These are phyloP conservation scores for Termitomyces bulborhizus DNA, from an alignment of 768 basidiomycete genomes.

Conservation along the genomic window DNA sequence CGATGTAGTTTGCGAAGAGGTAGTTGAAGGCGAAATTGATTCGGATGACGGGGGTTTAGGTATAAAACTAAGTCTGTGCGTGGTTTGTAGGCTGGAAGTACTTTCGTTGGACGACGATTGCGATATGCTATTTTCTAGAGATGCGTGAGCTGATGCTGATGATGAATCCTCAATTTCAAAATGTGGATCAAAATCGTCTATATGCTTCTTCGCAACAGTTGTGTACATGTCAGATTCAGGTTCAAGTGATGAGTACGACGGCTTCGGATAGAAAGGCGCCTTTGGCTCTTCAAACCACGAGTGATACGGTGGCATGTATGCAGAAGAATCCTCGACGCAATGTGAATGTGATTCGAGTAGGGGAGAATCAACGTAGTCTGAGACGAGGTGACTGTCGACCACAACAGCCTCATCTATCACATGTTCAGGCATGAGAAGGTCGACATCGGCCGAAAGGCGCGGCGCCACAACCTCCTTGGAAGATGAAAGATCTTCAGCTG, in stretches of 20 bases:
- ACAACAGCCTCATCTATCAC: conserved; percentile 5
- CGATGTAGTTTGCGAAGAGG: background rate
- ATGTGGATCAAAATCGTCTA: conserved; percentile 1
- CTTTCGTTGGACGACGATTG: background rate
- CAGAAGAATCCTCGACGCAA: background rate
- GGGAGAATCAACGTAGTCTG: conserved; percentile 1
- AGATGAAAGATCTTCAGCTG: background rate
- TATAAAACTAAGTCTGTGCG: background rate
- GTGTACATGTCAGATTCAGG: conserved; percentile 6
- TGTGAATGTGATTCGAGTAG: background rate
- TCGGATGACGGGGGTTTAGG: background rate
- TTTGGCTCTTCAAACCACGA: conserved; percentile 4
- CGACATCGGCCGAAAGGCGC: conserved; percentile 2
- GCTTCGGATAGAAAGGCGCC: background rate
- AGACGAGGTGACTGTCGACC: background rate
- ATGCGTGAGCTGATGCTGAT: background rate
- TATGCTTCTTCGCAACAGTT: background rate
- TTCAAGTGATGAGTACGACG: background rate
- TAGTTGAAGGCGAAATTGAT: background rate
- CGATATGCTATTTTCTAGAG: background rate
- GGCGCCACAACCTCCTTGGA: background rate
- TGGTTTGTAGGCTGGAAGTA: background rate
- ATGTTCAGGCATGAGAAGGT: background rate
- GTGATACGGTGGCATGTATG: background rate
- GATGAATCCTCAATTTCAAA: background rate